A percentile compares a stretch with the other conserved stretches of the same genome.
These are phyloP conservation scores for Dianthus caryophyllus DNA, from an alignment of 148 eudicot species.

Conservation along the genomic window DNA sequence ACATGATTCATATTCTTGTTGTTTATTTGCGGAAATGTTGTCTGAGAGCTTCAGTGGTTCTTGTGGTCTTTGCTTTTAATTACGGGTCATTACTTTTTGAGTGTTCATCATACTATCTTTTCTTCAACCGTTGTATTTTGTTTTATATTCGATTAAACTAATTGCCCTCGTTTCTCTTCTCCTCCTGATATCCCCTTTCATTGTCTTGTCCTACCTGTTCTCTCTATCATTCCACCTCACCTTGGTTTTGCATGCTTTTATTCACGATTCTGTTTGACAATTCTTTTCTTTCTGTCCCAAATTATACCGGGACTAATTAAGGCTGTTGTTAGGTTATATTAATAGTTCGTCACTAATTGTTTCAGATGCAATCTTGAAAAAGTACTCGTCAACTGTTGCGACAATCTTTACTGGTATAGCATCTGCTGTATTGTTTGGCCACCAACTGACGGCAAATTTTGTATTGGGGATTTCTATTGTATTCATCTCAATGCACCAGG, in stretches of 20 bases:
- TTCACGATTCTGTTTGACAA: background rate
- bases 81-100: background rate
- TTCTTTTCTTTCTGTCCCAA: background rate
- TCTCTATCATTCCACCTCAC: background rate
- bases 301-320: background rate
- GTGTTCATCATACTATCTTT: background rate
- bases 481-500: constrained; percentile 99
- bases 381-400: constrained; percentile 91
- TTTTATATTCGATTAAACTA: background rate
- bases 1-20: constrained; percentile 1
- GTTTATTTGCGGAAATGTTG: background rate
- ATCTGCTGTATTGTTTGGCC: constrained; percentile 91
- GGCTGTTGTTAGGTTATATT: background rate
- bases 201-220: background rate
- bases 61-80: background rate
- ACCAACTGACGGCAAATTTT: constrained; percentile 81
- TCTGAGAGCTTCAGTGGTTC: background rate
- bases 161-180: background rate
- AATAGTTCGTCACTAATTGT: background rate
- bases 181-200: background rate
- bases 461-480: constrained; percentile 89
- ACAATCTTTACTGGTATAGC: constrained; percentile 93
- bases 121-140: background rate
- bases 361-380: constrained; percentile 89
- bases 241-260: constrained; percentile 17